A percentile compares a stretch with the other conserved stretches of the same genome.
These are phyloP conservation scores for Fomes fomentarius DNA, from an alignment of 1,284 basidiomycete species.

Conservation along the genomic window DNA sequence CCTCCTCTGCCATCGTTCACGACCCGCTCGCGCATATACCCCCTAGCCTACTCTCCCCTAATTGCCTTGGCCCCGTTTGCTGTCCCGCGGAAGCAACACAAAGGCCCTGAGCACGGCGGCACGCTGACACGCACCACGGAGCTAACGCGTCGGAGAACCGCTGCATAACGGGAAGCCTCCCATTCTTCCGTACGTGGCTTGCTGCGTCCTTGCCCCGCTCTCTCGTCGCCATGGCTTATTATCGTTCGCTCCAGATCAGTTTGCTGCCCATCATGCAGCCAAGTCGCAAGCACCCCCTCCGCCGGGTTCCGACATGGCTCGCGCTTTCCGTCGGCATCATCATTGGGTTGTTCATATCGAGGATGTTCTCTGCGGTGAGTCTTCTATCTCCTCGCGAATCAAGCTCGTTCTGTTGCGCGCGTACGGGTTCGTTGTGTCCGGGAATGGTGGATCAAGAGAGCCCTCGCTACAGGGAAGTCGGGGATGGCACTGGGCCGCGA, in stretches of 20 bases:
- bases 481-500: no score
- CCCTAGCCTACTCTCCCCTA: conserved; percentile 17
- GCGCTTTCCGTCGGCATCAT: conserved; percentile 67
- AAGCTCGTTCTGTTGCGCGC: no score
- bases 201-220: conserved; percentile 8
- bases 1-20: conserved; percentile 3
- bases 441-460: no score
- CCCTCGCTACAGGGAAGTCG: no score
- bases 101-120: background rate
- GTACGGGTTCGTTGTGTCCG: no score
- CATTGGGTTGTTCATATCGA: conserved; percentile 66
- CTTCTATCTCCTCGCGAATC: background rate
- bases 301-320: conserved; percentile 40
- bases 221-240: conserved; percentile 13
- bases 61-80: conserved; percentile 5
- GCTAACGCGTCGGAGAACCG: conserved; percentile 17
- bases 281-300: conserved; percentile 32
- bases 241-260: conserved; percentile 14
- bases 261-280: conserved; percentile 34
- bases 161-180: conserved; percentile 8
- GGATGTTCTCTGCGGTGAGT: conserved; percentile 43
- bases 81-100: background rate
- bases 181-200: conserved; percentile 11
- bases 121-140: conserved; percentile 11
- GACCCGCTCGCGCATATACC: conserved; percentile 13